Conservation (phyloP, 2,329 filamentous ascomycete genomes). For the Botrytis sinoallii region DNA sequence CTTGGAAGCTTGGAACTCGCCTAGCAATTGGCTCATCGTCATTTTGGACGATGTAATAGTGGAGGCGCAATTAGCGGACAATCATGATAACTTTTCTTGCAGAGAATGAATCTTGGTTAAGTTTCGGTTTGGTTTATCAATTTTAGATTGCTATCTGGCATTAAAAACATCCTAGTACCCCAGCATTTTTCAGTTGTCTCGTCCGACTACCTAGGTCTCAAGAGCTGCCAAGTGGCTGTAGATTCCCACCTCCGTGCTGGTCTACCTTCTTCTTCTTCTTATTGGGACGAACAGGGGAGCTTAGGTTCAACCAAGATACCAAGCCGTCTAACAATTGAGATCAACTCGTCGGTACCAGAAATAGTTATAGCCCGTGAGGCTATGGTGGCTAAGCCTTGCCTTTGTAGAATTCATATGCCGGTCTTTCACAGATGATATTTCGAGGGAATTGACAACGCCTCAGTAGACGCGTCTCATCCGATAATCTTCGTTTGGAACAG, state of each 20-base stretch:
- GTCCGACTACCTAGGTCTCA: background rate
- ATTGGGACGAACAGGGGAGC: background rate
- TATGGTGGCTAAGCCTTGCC: conserved; percentile 11
- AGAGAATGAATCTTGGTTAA: background rate
- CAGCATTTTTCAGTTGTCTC: background rate
- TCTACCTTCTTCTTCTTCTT: background rate
- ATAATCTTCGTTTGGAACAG: background rate
- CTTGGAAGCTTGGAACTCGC: conserved; percentile 19
- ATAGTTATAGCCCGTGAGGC: background rate
- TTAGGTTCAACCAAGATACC: background rate
- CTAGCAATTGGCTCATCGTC: conserved; percentile 5
- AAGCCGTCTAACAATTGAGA: background rate
- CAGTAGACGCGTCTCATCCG: background rate
- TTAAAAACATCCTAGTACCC: background rate
- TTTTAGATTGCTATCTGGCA: background rate
- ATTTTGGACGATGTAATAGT: conserved; percentile 9
- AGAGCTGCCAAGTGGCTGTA: background rate
- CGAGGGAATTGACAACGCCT: background rate
- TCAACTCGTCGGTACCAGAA: background rate
- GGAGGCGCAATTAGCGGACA: conserved; percentile 13
- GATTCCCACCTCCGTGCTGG: background rate
- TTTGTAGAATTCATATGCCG: background rate
- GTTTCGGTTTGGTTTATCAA: background rate
- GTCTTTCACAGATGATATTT: background rate
- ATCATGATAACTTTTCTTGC: background rate